These are phyloP conservation scores for Sporobolomyces phaffii DNA, from an alignment of 768 basidiomycete genomes.

Conservation along the genomic window DNA sequence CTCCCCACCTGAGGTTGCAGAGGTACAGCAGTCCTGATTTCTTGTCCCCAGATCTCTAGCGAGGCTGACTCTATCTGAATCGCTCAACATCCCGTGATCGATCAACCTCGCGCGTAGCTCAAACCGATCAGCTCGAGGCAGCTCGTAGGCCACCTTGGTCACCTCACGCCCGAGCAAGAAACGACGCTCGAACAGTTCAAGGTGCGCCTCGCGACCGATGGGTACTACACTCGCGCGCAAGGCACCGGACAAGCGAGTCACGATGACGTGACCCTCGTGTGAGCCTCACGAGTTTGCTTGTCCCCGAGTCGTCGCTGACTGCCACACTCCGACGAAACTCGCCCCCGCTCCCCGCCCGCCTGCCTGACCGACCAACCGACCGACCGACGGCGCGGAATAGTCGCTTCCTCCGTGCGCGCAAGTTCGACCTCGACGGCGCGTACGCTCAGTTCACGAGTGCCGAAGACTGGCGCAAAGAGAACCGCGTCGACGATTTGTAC, in stretches of 20 bases:
- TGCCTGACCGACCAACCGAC: too few relatives aligned
- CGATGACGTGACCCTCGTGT: constrained; percentile 66
- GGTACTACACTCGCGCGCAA: constrained; percentile 52
- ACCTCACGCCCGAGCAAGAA: constrained; percentile 55
- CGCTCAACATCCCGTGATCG: background rate
- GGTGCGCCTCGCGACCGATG: constrained; percentile 51
- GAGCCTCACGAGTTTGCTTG: constrained; percentile 35
- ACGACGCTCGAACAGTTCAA: constrained; percentile 56
- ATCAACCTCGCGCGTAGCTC: constrained; percentile 3
- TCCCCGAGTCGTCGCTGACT: background rate
- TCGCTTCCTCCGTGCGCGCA: constrained; percentile 74
- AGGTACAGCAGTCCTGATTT: background rate
- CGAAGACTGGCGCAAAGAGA: constrained; percentile 62
- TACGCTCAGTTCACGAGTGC: constrained; percentile 64
- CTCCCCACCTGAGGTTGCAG: background rate
- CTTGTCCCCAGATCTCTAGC: too few relatives aligned
- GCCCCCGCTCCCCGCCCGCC: background rate
- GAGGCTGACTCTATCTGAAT: too few relatives aligned
- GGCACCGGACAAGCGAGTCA: constrained; percentile 49
- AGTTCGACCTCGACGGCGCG: constrained; percentile 60
- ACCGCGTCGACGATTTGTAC: constrained; percentile 62
- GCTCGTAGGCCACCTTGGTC: constrained; percentile 49
- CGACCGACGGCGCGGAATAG: too few relatives aligned
- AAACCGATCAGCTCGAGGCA: background rate
- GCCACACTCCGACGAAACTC: background rate